Evolutionary conservation across 2,329 filamentous ascomycete species (phyloP).

Genomic region (Raffaelea ambrosiae): DNA sequence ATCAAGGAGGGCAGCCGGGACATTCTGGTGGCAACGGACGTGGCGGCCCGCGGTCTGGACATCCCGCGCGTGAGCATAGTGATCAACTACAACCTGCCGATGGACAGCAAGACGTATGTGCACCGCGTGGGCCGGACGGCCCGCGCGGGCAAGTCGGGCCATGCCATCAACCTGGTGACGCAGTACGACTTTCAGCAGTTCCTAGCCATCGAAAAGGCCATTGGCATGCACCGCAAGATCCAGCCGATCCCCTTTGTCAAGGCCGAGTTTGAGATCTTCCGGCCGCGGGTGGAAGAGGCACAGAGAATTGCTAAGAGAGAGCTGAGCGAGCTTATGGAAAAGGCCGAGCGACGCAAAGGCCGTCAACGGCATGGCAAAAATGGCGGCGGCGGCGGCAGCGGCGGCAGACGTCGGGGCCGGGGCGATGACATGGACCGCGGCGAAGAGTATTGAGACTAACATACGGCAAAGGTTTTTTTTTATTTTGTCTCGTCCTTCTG

Average conservation of each 20-base stretch:
- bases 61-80: constrained; percentile 86
- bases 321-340: constrained; percentile 73
- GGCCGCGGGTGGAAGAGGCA: constrained; percentile 69
- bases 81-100: constrained; percentile 75
- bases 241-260: constrained; percentile 60
- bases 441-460: constrained; percentile 52
- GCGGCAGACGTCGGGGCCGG: constrained; percentile 17
- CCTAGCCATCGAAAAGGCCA: constrained; percentile 70
- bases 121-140: constrained; percentile 85
- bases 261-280: constrained; percentile 80
- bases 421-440: constrained; percentile 65
- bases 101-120: constrained; percentile 83
- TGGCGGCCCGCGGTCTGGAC: constrained; percentile 87
- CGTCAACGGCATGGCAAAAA: constrained; percentile 23
- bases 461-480: too few species aligned
- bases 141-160: constrained; percentile 74
- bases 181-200: constrained; percentile 83
- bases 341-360: constrained; percentile 43
- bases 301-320: constrained; percentile 70
- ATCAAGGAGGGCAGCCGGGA: constrained; percentile 74
- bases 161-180: constrained; percentile 72
- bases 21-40: constrained; percentile 86
- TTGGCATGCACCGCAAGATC: constrained; percentile 61
- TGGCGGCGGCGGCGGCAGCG: constrained; percentile 35
- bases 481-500: too few species aligned